Evolutionary conservation across 495 filamentous ascomycete species (phyloP).

Genomic region (Aspergillus campestris): DNA sequence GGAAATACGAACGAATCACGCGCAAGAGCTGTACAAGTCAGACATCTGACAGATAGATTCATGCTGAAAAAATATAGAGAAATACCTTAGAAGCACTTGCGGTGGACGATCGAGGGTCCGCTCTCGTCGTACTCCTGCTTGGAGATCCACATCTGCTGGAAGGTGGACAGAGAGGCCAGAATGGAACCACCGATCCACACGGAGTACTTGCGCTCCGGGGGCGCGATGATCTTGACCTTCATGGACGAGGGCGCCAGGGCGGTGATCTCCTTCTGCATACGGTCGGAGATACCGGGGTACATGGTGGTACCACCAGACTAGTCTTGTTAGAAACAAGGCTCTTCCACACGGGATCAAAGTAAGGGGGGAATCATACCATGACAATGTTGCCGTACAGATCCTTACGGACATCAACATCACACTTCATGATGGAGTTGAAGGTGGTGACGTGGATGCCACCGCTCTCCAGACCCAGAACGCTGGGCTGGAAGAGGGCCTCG

Average conservation of each 20-base stretch:
- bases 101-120: slow-evolving; percentile 98
- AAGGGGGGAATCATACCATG: slow-evolving; percentile 60
- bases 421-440: slow-evolving; percentile 99
- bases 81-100: slow-evolving; percentile 97
- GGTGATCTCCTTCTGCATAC: slow-evolving; percentile 99
- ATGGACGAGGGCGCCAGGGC: slow-evolving; percentile 94
- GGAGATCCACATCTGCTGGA: slow-evolving; percentile 99
- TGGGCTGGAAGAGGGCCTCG: slow-evolving; percentile 98
- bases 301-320: slow-evolving; percentile 98
- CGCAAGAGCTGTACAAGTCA: slow-evolving; percentile 12
- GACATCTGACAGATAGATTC: not conserved
- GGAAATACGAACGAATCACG: slow-evolving; percentile 35
- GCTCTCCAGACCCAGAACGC: slow-evolving; percentile 93
- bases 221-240: slow-evolving; percentile 76
- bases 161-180: slow-evolving; percentile 96
- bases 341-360: not conserved
- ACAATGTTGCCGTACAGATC: slow-evolving; percentile 99
- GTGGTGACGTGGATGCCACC: slow-evolving; percentile 99
- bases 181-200: slow-evolving; percentile 99
- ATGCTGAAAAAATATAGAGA: not conserved
- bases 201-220: slow-evolving; percentile 73
- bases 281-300: slow-evolving; percentile 99
- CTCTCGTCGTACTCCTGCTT: slow-evolving; percentile 99
- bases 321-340: slow-evolving; percentile 4
- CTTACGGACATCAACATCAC: slow-evolving; percentile 99